Base-by-base conservation (phyloP, 495 filamentous ascomycete species). In the Podospora pseudocomata region DNA sequence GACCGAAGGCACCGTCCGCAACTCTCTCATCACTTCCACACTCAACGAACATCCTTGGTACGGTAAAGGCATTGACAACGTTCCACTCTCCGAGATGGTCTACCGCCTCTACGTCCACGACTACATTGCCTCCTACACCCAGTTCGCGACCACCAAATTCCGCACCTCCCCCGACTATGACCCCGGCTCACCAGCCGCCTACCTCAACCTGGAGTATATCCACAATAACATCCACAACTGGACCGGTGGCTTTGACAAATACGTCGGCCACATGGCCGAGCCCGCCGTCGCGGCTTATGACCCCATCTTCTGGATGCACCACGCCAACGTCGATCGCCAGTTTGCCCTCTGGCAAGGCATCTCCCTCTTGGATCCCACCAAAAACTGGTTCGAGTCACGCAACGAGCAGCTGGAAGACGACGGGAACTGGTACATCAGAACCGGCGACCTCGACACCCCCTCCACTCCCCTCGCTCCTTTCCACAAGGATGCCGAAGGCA, bases 191-290 rank as follows among this genome's bases (percentile, higher is more conserved):
- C 55, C 55, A 4, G 55, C 55, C 6, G 55, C 55, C n/a, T 58
- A 58, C 18, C 55, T 58, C 16, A 58, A 58, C 55, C 55, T 58
- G n/a, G 55, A 58, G n/a, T 58, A 58, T n/a, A 18, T 58, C 55
- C 55, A 58, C 55, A 58, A 58, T n/a, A 58, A 58, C 55, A 58
- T 58, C 55, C 55, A 58, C 55, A 58, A 58, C 55, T 58, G 55
- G 55, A 58, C 55, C 55, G 55, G 55, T 0, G 55, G 55, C 23
- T 20, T 26, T n/a, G 55, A 58, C 55, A 26, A 26, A 19, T 58
- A 58, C 23, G 23, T 58, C 55, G 55, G 55, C 6, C 55, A 58
- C 23, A 58, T 58, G 55, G 55, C 55, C 55, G 55, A 58, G 18
- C 55, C 55, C 55, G 55, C 23, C n/a, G 55, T 58, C 18, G 55